A percentile compares a stretch with the other conserved stretches of the same genome.
Evolutionary conservation across 2,329 filamentous ascomycete species (phyloP).

Genomic region (Annulohypoxylon truncatum): DNA sequence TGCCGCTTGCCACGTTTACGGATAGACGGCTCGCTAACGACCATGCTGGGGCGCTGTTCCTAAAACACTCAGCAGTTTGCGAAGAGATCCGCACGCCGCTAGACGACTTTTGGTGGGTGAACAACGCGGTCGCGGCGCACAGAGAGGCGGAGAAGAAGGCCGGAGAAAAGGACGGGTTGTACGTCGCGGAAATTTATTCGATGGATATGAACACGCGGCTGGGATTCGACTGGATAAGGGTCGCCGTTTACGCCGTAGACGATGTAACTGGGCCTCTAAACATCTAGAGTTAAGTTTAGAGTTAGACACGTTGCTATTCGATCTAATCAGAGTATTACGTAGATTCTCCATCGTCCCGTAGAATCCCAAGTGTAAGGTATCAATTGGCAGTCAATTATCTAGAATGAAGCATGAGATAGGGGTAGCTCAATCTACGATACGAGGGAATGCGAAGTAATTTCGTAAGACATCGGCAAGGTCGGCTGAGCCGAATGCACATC

Average conservation of each 20-base stretch:
- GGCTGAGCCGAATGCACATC: not conserved
- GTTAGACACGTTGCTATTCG: not conserved
- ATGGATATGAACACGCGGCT: constrained; percentile 36
- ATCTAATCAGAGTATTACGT: not conserved
- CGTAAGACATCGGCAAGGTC: not conserved
- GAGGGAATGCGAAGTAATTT: not conserved
- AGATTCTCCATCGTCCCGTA: too few relatives aligned
- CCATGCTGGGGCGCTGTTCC: constrained; percentile 37
- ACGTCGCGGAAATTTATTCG: constrained; percentile 27
- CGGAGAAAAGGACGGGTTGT: constrained; percentile 19
- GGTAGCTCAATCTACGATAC: not conserved
- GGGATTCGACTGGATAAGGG: constrained; percentile 41
- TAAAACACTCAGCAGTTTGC: constrained; percentile 27
- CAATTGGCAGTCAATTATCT: too few relatives aligned
- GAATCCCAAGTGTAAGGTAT: too few relatives aligned
- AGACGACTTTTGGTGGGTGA: constrained; percentile 41
- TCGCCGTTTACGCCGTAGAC: constrained; percentile 36
- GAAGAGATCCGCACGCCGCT: constrained; percentile 8
- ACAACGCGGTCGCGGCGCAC: constrained; percentile 30
- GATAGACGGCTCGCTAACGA: constrained; percentile 40
- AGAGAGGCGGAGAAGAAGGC: constrained; percentile 15
- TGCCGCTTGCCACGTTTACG: constrained; percentile 35
- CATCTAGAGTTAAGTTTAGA: constrained; percentile 24
- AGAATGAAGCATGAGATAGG: not conserved
- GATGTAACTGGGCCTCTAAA: constrained; percentile 44